Evolutionary conservation across 371 early-diverging fungal species (phyloP).

Genomic region (Zychaea mexicana): DNA sequence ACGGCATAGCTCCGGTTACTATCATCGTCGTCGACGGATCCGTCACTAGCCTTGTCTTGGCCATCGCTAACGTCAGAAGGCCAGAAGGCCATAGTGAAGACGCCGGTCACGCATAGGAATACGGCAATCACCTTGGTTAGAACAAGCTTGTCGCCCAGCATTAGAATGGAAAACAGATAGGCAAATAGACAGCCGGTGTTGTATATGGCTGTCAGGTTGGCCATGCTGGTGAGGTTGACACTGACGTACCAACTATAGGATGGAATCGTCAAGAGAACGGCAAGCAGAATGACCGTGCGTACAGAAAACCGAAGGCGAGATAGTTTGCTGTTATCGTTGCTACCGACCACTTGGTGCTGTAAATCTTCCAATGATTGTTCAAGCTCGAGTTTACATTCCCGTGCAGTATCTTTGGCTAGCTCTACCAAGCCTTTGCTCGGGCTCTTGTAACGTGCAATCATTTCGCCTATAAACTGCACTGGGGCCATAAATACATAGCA

Average conservation of each 20-base stretch:
- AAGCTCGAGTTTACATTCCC: conserved; percentile 2
- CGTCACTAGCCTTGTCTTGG: background rate
- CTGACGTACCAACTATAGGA: conserved; percentile 86
- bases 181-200: conserved; percentile 84
- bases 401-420: conserved; percentile 7
- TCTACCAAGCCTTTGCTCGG: conserved; percentile 7
- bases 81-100: conserved; percentile 65
- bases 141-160: conserved; percentile 65
- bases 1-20: conserved; percentile 5
- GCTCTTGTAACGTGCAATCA: conserved; percentile 27
- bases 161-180: conserved; percentile 72
- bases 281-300: conserved; percentile 32
- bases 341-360: background rate
- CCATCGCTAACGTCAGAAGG: conserved; percentile 18
- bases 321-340: conserved; percentile 10
- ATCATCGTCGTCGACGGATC: conserved; percentile 17
- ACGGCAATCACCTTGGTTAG: conserved; percentile 66
- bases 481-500: conserved; percentile 72
- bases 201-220: conserved; percentile 81
- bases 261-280: conserved; percentile 63
- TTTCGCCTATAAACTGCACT: conserved; percentile 58
- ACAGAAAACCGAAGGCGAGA: conserved; percentile 16
- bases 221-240: conserved; percentile 73
- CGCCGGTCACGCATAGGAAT: conserved; percentile 68
- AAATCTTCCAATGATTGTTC: conserved; percentile 8